Percentiles rank a stretch among this genome's conserved stretches.
Evolutionary conservation across 2,329 filamentous ascomycete species (phyloP).

Genomic region (Colletotrichum chlorophyti): DNA sequence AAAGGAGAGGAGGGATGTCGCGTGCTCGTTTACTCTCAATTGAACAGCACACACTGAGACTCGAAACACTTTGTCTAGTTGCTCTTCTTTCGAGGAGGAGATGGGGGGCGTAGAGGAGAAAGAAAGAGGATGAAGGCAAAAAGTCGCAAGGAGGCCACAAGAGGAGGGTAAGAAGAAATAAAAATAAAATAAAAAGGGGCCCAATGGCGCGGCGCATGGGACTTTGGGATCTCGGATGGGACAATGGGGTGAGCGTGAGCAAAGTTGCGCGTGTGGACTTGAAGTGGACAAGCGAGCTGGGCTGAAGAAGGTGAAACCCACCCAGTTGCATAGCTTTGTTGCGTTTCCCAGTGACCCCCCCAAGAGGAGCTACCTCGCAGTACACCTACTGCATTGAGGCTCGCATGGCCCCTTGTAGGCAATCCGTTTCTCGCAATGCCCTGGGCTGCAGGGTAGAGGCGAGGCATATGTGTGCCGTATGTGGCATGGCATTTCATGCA

Average conservation of each 20-base stretch:
- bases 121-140: background rate
- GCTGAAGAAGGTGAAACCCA: constrained; percentile 26
- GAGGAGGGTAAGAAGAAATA: background rate
- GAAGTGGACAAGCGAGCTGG: constrained; percentile 19
- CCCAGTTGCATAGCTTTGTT: constrained; percentile 23
- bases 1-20: constrained; percentile 9
- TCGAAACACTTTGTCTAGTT: background rate
- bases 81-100: too few species aligned
- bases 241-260: background rate
- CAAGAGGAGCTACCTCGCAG: constrained; percentile 21
- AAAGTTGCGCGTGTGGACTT: too few species aligned
- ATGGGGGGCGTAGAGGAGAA: background rate
- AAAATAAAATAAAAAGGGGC: constrained; percentile 3
- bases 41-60: background rate
- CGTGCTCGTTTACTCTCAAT: constrained; percentile 1
- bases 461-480: constrained; percentile 1
- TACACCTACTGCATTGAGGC: constrained; percentile 11
- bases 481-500: background rate
- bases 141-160: too few species aligned
- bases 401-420: constrained; percentile 21
- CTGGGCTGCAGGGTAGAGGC: too few species aligned
- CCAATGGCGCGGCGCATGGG: background rate
- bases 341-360: too few species aligned
- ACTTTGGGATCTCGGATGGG: background rate
- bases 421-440: too few species aligned